A percentile compares a stretch with the other conserved stretches of the same genome.
Evolutionary conservation across 192 early-diverging fungal species (phyloP).

Genomic region (Chytriomyces sp.): DNA sequence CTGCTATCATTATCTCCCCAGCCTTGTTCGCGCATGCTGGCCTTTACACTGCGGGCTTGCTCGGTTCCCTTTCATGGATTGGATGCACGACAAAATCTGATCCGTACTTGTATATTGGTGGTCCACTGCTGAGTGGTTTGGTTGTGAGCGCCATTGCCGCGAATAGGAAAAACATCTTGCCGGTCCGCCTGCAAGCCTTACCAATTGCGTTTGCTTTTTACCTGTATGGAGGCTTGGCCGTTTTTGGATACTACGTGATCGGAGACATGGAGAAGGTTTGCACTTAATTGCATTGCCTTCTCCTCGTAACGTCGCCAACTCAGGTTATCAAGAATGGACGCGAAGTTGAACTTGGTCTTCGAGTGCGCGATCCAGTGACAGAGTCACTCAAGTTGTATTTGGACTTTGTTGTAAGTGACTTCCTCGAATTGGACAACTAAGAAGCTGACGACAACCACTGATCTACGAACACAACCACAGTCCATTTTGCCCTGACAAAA

Average conservation of each 20-base stretch:
- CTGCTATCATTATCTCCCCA: slow-evolving; percentile 3
- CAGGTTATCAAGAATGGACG: not conserved
- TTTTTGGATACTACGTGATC: not conserved
- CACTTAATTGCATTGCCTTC: no score
- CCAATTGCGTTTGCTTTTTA: not conserved
- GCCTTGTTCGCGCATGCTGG: not conserved
- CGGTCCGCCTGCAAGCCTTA: not conserved
- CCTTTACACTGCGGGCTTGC: not conserved
- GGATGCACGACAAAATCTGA: not conserved
- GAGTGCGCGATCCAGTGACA: not conserved
- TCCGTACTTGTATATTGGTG: slow-evolving; percentile 8
- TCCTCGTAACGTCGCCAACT: no score
- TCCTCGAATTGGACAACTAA: no score
- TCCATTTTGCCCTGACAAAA: no score
- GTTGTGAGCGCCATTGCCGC: not conserved
- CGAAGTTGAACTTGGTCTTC: not conserved
- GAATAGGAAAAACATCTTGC: not conserved
- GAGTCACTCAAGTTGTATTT: slow-evolving; percentile 8
- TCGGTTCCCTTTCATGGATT: slow-evolving; percentile 6
- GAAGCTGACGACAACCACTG: no score
- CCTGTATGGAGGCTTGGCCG: not conserved
- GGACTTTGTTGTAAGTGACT: no score
- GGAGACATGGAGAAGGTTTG: not conserved
- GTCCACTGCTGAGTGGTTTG: slow-evolving; percentile 1
- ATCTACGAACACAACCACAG: no score